phyloP scores from a whole-genome alignment of 2,329 filamentous ascomycete species.

The Xylariaceae sp. region DNA sequence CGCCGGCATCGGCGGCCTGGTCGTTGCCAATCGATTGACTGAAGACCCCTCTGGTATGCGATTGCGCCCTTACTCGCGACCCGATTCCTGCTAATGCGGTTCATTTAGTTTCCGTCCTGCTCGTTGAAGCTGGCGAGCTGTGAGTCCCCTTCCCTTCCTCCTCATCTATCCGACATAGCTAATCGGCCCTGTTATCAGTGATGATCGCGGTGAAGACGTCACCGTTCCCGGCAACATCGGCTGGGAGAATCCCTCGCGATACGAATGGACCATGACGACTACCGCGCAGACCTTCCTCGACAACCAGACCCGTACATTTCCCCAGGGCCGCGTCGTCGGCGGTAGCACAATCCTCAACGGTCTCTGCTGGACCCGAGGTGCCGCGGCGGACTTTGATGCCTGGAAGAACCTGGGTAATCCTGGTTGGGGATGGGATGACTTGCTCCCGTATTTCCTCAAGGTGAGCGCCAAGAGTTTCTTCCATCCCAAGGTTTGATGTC shows the following conservation, averaged over 20 bases:
- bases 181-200: constrained; percentile 16
- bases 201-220: constrained; percentile 27
- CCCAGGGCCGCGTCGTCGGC: constrained; percentile 37
- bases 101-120: constrained; percentile 25
- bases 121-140: constrained; percentile 29
- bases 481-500: background rate
- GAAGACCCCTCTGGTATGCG: constrained; percentile 23
- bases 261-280: constrained; percentile 32
- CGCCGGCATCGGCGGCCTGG: constrained; percentile 27
- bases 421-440: constrained; percentile 39
- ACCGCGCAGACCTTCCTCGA: constrained; percentile 32
- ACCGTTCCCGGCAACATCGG: constrained; percentile 26
- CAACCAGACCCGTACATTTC: constrained; percentile 33
- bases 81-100: constrained; percentile 8
- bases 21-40: constrained; percentile 27
- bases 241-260: constrained; percentile 23
- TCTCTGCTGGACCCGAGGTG: constrained; percentile 38
- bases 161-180: constrained; percentile 2
- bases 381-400: constrained; percentile 38
- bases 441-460: constrained; percentile 48
- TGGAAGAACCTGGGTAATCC: constrained; percentile 40
- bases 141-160: constrained; percentile 12
- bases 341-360: constrained; percentile 40
- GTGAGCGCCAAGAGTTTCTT: constrained; percentile 23
- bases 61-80: background rate